Percentiles rank a stretch among this genome's conserved stretches.
Evolutionary conservation across 345 rosid genomes (phyloP).

Genomic region (Toxicodendron radicans): DNA sequence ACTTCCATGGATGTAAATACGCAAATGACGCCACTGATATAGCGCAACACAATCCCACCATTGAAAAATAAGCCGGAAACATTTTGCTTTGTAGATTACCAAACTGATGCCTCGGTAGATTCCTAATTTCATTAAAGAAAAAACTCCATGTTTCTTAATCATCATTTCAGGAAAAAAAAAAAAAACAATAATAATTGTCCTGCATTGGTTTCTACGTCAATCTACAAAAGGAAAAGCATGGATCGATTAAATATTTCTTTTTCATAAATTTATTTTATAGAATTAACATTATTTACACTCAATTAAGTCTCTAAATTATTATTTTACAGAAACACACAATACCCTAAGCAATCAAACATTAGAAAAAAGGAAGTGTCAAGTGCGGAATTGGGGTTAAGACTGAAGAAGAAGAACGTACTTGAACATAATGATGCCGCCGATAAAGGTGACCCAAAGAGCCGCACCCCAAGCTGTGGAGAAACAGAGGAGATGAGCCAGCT

Average conservation of each 20-base stretch:
- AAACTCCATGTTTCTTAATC: not conserved
- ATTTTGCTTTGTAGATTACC: slow-evolving; percentile 94
- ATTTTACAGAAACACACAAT: not conserved
- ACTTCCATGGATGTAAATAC: slow-evolving; percentile 91
- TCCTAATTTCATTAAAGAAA: slow-evolving; percentile 34
- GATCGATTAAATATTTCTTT: no score
- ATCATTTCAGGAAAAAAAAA: not conserved
- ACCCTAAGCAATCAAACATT: no score
- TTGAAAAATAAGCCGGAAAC: slow-evolving; percentile 92
- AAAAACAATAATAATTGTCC: not conserved
- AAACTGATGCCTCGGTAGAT: slow-evolving; percentile 92
- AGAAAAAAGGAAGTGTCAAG: no score
- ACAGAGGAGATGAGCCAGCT: slow-evolving; percentile 83
- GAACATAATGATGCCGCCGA: slow-evolving; percentile 99
- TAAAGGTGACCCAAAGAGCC: slow-evolving; percentile 97
- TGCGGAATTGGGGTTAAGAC: no score
- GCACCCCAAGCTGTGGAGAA: slow-evolving; percentile 97
- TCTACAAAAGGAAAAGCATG: no score
- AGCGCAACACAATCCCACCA: slow-evolving; percentile 82
- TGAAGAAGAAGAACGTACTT: slow-evolving; percentile 48
- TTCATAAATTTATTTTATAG: no score
- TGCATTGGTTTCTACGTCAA: no score
- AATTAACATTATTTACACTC: not conserved
- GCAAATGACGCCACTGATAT: slow-evolving; percentile 68
- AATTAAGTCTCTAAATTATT: not conserved